A percentile compares a stretch with the other conserved stretches of the same genome.
phyloP scores from a whole-genome alignment of 1,284 basidiomycete genomes.

The Laetiporus sulphureus region DNA sequence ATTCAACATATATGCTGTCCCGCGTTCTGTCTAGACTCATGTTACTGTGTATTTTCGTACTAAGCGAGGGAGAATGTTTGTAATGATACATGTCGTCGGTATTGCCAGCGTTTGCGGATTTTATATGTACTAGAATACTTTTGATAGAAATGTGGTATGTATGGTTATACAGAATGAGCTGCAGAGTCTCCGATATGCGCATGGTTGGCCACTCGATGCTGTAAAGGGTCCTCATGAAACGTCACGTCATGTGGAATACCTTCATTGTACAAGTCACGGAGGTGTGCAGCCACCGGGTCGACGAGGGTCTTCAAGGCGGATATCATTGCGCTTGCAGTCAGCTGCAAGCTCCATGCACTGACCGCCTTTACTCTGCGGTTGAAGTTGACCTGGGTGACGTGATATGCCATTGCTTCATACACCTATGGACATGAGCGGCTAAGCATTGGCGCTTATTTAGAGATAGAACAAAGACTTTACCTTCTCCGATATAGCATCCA shows the following conservation, averaged over 20 bases:
- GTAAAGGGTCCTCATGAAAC: constrained; percentile 5
- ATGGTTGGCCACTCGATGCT: not conserved
- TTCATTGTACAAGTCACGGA: constrained; percentile 35
- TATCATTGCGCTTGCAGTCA: constrained; percentile 62
- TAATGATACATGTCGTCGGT: constrained; percentile 2
- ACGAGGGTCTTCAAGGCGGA: constrained; percentile 52
- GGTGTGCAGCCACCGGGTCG: constrained; percentile 43
- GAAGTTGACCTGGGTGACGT: constrained; percentile 84
- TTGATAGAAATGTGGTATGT: not conserved
- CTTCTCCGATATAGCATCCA: constrained; percentile 77
- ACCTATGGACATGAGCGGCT: constrained; percentile 36
- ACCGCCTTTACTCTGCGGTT: constrained; percentile 84
- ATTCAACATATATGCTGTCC: not conserved
- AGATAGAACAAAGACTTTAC: constrained; percentile 29
- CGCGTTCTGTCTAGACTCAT: too few relatives aligned
- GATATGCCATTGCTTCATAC: constrained; percentile 88
- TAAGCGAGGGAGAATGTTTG: too few relatives aligned
- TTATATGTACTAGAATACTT: constrained; percentile 1
- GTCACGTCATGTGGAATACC: constrained; percentile 16
- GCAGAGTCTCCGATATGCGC: too few relatives aligned
- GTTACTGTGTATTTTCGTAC: too few relatives aligned
- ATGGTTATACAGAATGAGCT: too few relatives aligned
- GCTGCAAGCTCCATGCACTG: constrained; percentile 75
- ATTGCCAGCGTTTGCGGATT: too few relatives aligned
- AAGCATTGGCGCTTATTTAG: too few relatives aligned